Percentiles rank a stretch among this genome's conserved stretches.
Evolutionary conservation across 305 asterid genomes (phyloP).

Genomic region (Rubia balearica): DNA sequence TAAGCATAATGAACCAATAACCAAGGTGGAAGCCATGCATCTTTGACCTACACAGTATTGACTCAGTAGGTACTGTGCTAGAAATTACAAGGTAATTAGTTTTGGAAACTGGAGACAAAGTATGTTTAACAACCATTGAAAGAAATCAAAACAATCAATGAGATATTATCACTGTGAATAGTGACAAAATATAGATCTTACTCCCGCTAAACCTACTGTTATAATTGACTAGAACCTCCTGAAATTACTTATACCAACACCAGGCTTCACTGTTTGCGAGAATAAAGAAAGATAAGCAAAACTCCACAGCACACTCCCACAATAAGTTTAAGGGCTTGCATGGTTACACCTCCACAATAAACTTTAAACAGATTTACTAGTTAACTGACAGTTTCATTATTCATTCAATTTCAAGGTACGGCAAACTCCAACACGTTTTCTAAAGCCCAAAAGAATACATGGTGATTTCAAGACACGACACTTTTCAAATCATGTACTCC

Average conservation of each 20-base stretch:
- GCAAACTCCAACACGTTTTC: not conserved
- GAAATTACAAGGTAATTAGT: not conserved
- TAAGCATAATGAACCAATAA: constrained; percentile 32
- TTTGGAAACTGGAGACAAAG: not conserved
- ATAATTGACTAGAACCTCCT: not conserved
- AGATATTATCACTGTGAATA: not conserved
- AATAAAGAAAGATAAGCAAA: not conserved
- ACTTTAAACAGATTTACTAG: not conserved
- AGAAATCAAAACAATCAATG: not conserved
- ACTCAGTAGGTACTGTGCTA: not conserved
- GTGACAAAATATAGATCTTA: not conserved
- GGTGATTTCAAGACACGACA: not conserved
- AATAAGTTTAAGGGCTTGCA: not conserved
- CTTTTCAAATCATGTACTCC: not conserved
- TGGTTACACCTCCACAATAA: not conserved
- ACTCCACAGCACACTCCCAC: not conserved
- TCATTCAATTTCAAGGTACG: not conserved
- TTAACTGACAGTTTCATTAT: not conserved
- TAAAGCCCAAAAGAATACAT: not conserved
- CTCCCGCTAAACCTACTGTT: not conserved
- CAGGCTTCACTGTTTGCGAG: not conserved
- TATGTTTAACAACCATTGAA: not conserved
- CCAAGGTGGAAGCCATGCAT: constrained; percentile 48
- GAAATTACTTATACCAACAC: not conserved
- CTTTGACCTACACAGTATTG: constrained; percentile 26